Conservation (phyloP, 768 basidiomycete species). For the Lactarius tabidus region DNA sequence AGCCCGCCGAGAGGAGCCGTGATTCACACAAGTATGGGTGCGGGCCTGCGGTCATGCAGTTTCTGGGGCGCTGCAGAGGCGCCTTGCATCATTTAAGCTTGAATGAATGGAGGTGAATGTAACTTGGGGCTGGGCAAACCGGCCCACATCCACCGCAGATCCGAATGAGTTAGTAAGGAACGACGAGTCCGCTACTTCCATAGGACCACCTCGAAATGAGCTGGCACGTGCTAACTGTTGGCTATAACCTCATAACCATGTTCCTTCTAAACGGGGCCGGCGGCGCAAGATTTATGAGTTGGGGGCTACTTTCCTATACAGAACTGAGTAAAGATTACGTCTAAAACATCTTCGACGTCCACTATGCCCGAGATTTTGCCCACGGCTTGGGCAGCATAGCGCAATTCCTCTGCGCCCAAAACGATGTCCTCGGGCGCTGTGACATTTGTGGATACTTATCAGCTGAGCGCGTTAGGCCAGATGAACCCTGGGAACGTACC, state of each 20-base stretch:
- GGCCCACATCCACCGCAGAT: constrained; percentile 7
- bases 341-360: constrained; percentile 78
- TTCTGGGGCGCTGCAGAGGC: background rate
- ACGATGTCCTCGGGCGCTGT: constrained; percentile 69
- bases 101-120: background rate
- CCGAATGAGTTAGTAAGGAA: background rate
- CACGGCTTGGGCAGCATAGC: constrained; percentile 81
- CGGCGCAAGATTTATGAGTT: background rate
- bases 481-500: constrained; percentile 25
- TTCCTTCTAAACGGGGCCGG: background rate
- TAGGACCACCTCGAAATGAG: background rate
- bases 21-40: background rate
- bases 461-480: background rate
- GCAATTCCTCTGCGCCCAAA: constrained; percentile 79
- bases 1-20: background rate
- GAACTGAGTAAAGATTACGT: constrained; percentile 79
- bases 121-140: background rate
- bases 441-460: constrained; percentile 8
- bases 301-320: constrained; percentile 39
- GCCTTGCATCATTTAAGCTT: background rate
- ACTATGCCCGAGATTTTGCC: constrained; percentile 80
- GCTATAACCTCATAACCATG: background rate
- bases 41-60: background rate
- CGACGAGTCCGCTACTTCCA: background rate
- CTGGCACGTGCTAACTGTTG: background rate